Percentiles rank a stretch among this genome's conserved stretches.
These are phyloP conservation scores for Talaromyces sp. DNA, from an alignment of 2,329 filamentous ascomycete genomes.

Conservation along the genomic window DNA sequence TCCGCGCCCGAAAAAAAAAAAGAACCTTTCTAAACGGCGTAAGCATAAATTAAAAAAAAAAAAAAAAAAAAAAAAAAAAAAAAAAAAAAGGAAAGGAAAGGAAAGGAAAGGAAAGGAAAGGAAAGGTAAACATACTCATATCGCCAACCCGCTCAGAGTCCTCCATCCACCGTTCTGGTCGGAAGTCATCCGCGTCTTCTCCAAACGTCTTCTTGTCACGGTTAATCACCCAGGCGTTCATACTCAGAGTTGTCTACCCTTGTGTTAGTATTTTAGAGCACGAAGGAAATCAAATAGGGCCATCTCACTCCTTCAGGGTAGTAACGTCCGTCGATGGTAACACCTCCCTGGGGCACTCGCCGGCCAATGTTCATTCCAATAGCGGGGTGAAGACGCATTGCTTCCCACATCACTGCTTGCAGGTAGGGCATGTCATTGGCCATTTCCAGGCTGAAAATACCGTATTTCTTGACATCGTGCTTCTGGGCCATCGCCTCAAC, in stretches of 20 bases:
- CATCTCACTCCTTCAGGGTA: conserved; percentile 15
- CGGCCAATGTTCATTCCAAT: conserved; percentile 14
- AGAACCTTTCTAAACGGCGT: too few species aligned
- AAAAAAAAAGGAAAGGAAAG: background rate
- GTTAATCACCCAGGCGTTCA: conserved; percentile 10
- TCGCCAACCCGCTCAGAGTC: background rate
- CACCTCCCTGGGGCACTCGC: conserved; percentile 14
- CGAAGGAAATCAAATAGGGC: background rate
- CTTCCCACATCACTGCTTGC: conserved; percentile 17
- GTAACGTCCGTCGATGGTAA: conserved; percentile 10
- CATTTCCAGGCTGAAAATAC: conserved; percentile 24
- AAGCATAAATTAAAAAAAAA: background rate
- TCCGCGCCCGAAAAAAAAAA: too few species aligned
- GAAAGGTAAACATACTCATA: conserved; percentile 1
- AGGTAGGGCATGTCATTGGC: conserved; percentile 30
- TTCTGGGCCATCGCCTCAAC: conserved; percentile 21
- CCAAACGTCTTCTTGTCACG: conserved; percentile 9
- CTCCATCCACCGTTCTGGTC: conserved; percentile 9
- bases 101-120: background rate
- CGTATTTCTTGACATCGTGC: conserved; percentile 13
- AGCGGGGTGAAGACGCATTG: conserved; percentile 14
- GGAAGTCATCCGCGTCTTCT: conserved; percentile 8
- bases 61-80: too few species aligned
- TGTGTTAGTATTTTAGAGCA: background rate
- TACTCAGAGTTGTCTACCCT: background rate